phyloP scores from a whole-genome alignment of 805 yeast species.

The Wickerhamiella australiensis region DNA sequence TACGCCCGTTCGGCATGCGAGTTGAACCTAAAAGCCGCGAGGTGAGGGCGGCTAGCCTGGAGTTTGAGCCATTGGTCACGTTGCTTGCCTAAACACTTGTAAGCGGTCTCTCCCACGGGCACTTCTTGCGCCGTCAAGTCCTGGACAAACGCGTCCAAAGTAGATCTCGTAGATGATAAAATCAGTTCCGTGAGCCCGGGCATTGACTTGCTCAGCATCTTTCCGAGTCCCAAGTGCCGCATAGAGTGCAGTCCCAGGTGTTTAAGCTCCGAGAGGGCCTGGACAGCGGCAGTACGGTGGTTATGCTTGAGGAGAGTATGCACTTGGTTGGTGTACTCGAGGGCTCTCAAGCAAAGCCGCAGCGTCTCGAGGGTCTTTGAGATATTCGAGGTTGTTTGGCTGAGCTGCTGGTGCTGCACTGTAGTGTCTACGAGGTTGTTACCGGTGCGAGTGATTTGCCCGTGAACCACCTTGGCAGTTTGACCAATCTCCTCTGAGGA shows the following conservation, averaged over 20 bases:
- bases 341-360: slow-evolving; percentile 60
- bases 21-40: slow-evolving; percentile 55
- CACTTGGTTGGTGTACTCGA: slow-evolving; percentile 76
- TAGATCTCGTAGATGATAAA: slow-evolving; percentile 52
- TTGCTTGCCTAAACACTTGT: slow-evolving; percentile 42
- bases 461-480: slow-evolving; percentile 46
- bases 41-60: slow-evolving; percentile 35
- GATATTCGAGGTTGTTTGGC: slow-evolving; percentile 41
- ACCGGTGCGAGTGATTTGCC: slow-evolving; percentile 52
- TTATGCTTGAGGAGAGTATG: slow-evolving; percentile 65
- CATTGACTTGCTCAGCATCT: slow-evolving; percentile 58
- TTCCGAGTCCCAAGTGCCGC: slow-evolving; percentile 59
- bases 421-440: slow-evolving; percentile 41
- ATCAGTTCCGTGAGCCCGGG: slow-evolving; percentile 66
- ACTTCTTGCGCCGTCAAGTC: slow-evolving; percentile 28
- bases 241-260: slow-evolving; percentile 54
- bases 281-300: slow-evolving; percentile 75
- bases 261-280: slow-evolving; percentile 63
- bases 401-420: slow-evolving; percentile 13
- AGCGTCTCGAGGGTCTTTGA: slow-evolving; percentile 60
- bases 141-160: slow-evolving; percentile 48
- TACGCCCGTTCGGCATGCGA: slow-evolving; percentile 76
- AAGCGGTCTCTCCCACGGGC: slow-evolving; percentile 46
- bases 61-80: slow-evolving; percentile 47
- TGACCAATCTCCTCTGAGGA: slow-evolving; percentile 44